Conservation (phyloP, 345 rosid species). For the Corchorus capsularis region DNA sequence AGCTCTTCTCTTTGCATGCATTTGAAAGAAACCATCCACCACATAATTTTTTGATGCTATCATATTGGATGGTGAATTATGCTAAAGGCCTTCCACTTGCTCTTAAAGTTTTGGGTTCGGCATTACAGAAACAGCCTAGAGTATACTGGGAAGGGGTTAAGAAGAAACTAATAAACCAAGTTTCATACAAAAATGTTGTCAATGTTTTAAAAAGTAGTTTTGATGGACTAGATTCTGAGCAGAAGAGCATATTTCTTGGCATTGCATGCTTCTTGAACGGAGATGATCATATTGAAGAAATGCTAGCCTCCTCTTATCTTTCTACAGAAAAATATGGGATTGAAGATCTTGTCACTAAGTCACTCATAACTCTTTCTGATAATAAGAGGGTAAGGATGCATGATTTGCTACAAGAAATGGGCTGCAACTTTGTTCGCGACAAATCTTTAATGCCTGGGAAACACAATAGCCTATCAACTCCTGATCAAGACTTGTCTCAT, state of each 20-base stretch:
- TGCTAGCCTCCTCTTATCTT: slow-evolving; percentile 28
- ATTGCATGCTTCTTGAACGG: slow-evolving; percentile 38
- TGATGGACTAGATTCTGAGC: slow-evolving; percentile 32
- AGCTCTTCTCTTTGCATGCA: slow-evolving; percentile 34
- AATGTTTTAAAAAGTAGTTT: slow-evolving; percentile 37
- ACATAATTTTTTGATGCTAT: slow-evolving; percentile 14
- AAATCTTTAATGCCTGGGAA: slow-evolving; percentile 5
- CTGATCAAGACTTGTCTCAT: background rate
- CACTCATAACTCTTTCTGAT: slow-evolving; percentile 25
- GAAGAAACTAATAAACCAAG: slow-evolving; percentile 22
- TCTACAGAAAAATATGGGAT: slow-evolving; percentile 30
- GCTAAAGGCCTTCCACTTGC: slow-evolving; percentile 48
- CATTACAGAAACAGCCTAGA: slow-evolving; percentile 19
- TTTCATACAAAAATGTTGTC: slow-evolving; percentile 31
- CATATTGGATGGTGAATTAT: slow-evolving; percentile 29
- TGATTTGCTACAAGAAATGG: slow-evolving; percentile 36
- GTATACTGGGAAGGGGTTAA: slow-evolving; percentile 32
- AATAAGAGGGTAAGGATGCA: slow-evolving; percentile 28
- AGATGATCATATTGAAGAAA: slow-evolving; percentile 19
- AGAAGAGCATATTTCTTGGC: slow-evolving; percentile 38
- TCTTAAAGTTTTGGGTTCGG: slow-evolving; percentile 41
- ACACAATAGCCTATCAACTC: slow-evolving; percentile 1
- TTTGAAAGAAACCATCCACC: slow-evolving; percentile 22
- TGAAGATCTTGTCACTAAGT: slow-evolving; percentile 31
- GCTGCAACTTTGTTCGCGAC: slow-evolving; percentile 4